Percentiles rank a stretch among this genome's conserved stretches.
Evolutionary conservation across 306 rosid genomes (phyloP).

Genomic region (Fragaria iinumae): DNA sequence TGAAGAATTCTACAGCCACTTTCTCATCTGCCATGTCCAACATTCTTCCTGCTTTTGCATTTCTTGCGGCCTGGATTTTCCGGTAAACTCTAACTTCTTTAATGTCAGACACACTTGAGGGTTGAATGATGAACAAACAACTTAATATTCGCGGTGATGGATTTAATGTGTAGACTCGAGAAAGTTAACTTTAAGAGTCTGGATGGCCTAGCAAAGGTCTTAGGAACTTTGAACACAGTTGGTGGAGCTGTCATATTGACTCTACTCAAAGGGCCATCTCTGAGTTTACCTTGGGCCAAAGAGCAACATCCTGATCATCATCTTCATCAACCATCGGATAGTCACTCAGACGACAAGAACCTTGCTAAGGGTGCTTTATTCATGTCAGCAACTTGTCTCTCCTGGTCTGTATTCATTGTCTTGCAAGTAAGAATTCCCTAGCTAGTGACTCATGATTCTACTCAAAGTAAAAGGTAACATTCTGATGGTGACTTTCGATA

Average conservation of each 20-base stretch:
- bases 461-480: background rate
- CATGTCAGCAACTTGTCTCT: conserved; percentile 29
- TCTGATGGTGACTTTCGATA: background rate
- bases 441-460: background rate
- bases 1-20: conserved; percentile 35
- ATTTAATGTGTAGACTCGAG: conserved; percentile 13
- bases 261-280: conserved; percentile 24
- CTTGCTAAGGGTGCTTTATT: conserved; percentile 33
- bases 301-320: background rate
- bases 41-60: conserved; percentile 35
- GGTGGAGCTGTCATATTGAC: conserved; percentile 35
- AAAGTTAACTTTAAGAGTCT: conserved; percentile 9
- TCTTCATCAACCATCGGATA: background rate
- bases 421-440: conserved; percentile 34
- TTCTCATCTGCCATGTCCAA: conserved; percentile 44
- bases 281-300: conserved; percentile 27
- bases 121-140: background rate
- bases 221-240: conserved; percentile 33
- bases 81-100: conserved; percentile 17
- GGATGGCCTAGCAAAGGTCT: conserved; percentile 20
- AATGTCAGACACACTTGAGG: too few species aligned
- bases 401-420: conserved; percentile 40
- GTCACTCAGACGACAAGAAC: background rate
- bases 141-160: background rate
- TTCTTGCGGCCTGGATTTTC: conserved; percentile 36